phyloP scores from a whole-genome alignment of 345 rosid genomes.

The Carallia brachiata region DNA sequence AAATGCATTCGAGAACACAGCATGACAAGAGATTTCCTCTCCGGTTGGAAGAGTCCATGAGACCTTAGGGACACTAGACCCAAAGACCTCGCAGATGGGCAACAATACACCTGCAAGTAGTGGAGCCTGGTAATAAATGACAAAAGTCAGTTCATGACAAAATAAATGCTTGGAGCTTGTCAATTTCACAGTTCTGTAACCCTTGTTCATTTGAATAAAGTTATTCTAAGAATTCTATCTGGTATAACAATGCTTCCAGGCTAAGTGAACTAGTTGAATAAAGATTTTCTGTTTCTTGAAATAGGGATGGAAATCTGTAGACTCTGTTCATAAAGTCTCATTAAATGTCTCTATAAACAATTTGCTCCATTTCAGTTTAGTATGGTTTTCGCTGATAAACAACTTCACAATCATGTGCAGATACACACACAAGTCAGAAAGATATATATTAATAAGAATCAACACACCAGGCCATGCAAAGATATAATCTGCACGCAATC shows the following conservation, averaged over 20 bases:
- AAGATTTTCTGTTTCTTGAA: not conserved
- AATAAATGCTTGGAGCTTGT: constrained; percentile 5
- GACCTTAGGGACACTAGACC: constrained; percentile 56
- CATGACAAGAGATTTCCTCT: constrained; percentile 72
- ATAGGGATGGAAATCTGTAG: not conserved
- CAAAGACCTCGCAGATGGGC: constrained; percentile 94
- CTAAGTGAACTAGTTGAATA: not conserved
- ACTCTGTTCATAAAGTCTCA: not conserved
- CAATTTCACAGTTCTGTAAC: not conserved
- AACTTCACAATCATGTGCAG: not conserved
- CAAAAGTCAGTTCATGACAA: constrained; percentile 8
- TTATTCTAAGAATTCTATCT: not conserved
- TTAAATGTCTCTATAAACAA: not conserved
- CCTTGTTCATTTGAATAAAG: not conserved
- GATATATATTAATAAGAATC: constrained; percentile 11
- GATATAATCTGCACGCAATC: constrained; percentile 87
- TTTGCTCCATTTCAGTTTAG: not conserved
- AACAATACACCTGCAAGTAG: constrained; percentile 81
- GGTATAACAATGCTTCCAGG: not conserved
- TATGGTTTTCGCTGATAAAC: constrained; percentile 5
- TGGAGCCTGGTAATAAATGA: constrained; percentile 56
- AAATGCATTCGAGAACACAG: constrained; percentile 87
- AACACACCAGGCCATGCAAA: constrained; percentile 85
- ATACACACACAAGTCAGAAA: constrained; percentile 3
- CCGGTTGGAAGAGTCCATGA: constrained; percentile 72